Evolutionary conservation across 2,329 filamentous ascomycete genomes (phyloP), one percentile per base, ranked within the genome.

Genomic region (Pezicula radicicola): DNA sequence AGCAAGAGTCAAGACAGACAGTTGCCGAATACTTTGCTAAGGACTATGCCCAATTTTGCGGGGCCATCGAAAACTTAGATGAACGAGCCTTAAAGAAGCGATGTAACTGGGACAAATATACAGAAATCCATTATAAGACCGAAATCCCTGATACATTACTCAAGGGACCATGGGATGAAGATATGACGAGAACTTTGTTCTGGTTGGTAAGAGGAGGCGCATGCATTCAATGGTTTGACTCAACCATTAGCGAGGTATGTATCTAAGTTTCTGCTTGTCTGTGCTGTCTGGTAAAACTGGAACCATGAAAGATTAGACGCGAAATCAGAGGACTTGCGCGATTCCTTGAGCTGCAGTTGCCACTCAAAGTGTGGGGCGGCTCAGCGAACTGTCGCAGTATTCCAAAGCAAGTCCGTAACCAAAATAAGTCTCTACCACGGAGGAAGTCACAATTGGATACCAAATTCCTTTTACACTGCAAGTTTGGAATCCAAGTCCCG

Each of bases 111-210:
- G 10, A 19, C 6, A 39, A 16, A n/a, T 41, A 53, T 48, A 27
- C 18, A 5, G 54, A 60, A 39, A 18, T 63, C 21, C 52, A 56
- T 8, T 28, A 51, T 18, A 50, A 46, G 8, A 47, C 54, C 16
- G 56, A 64, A 48, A 63, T 68, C 33, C 66, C 65, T 2, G 42
- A 60, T 18, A 60, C 54, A 27, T 53, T 68, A n/a, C 58, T 68
- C 7, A 47, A 51, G 8, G 62, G 65, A 10, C 64, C 64, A 9
- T 68, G 65, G 65, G 51, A 54, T 13, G 57, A 66, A 27, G 58
- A 59, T 1, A 52, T 55, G 33, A 45, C 63, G 6, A 53, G 51
- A 28, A 50, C 58, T 49, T 54, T 68, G 9, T 68, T 59, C 48
- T 66, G 64, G 60, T 45, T 67, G 9, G 53, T 59, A 10, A 61